These are phyloP conservation scores for Raffaelea deltoideospora DNA, from an alignment of 2,329 filamentous ascomycete species.

Conservation along the genomic window DNA sequence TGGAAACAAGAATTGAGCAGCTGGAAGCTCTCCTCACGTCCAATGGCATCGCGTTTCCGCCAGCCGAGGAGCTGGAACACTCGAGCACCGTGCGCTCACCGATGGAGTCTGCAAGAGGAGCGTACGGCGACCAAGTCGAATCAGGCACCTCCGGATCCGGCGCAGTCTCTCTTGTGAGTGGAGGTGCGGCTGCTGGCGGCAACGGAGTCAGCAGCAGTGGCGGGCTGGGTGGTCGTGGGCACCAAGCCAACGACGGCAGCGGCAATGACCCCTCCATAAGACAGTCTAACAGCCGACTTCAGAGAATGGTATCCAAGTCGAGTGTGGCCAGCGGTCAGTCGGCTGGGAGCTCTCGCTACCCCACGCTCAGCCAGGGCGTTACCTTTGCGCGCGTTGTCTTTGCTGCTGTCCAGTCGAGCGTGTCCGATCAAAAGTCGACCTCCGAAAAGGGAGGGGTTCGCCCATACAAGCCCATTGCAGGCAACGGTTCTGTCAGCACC, in stretches of 20 bases:
- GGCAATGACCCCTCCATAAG: constrained; percentile 33
- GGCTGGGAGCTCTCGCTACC: constrained; percentile 61
- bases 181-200: background rate
- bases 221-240: too few species aligned
- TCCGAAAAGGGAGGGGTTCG: constrained; percentile 50
- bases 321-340: constrained; percentile 20
- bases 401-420: constrained; percentile 68
- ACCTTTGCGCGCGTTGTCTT: constrained; percentile 92
- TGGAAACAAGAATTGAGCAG: constrained; percentile 73
- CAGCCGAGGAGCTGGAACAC: constrained; percentile 53
- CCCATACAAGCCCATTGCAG: constrained; percentile 38
- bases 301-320: constrained; percentile 48
- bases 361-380: constrained; percentile 78
- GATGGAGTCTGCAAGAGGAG: constrained; percentile 2
- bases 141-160: constrained; percentile 5
- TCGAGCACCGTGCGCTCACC: constrained; percentile 7
- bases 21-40: constrained; percentile 61
- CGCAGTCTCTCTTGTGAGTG: background rate
- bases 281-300: constrained; percentile 34
- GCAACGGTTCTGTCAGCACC: constrained; percentile 24
- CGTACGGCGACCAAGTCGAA: constrained; percentile 17
- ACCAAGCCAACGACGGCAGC: constrained; percentile 15
- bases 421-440: constrained; percentile 47
- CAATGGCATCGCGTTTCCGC: constrained; percentile 56
- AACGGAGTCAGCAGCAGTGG: background rate